phyloP scores from a whole-genome alignment of 441 rosid species.

The Eruca vesicaria region DNA sequence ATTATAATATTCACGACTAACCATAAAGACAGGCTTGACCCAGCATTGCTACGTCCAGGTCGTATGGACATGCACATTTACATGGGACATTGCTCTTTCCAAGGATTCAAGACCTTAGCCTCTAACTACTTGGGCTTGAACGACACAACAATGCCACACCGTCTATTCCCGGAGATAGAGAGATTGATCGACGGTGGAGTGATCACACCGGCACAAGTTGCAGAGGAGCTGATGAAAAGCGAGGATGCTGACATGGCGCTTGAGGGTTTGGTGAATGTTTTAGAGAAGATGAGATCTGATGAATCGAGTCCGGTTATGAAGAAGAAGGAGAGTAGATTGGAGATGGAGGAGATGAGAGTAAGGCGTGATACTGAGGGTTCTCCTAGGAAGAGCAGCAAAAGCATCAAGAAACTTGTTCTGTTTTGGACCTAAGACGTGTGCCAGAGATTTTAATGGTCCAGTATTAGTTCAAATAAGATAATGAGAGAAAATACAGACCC shows the following conservation, averaged over 20 bases:
- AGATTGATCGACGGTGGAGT: conserved; percentile 28
- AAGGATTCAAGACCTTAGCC: conserved; percentile 58
- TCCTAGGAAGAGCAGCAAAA: conserved; percentile 27
- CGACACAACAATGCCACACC: conserved; percentile 28
- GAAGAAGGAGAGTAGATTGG: conserved; percentile 15
- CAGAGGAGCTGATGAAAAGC: conserved; percentile 59
- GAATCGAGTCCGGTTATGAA: not conserved
- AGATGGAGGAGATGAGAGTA: conserved; percentile 18
- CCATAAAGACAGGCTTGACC: conserved; percentile 58
- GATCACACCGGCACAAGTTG: conserved; percentile 59
- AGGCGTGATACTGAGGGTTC: conserved; percentile 16
- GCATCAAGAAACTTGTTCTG: conserved; percentile 27
- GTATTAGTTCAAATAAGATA: conserved; percentile 4
- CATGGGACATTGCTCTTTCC: conserved; percentile 65
- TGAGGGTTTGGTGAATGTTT: conserved; percentile 39
- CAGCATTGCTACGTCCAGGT: conserved; percentile 68
- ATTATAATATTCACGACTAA: conserved; percentile 67
- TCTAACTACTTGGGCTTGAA: conserved; percentile 48
- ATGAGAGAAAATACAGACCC: not conserved
- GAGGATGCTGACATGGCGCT: conserved; percentile 51
- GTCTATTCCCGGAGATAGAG: conserved; percentile 45
- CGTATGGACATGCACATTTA: conserved; percentile 80
- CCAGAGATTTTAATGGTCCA: not conserved
- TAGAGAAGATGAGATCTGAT: conserved; percentile 38
- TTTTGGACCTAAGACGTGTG: conserved; percentile 26